Base-by-base conservation (phyloP, 106 monocot species). In the Dioscorea alata region DNA sequence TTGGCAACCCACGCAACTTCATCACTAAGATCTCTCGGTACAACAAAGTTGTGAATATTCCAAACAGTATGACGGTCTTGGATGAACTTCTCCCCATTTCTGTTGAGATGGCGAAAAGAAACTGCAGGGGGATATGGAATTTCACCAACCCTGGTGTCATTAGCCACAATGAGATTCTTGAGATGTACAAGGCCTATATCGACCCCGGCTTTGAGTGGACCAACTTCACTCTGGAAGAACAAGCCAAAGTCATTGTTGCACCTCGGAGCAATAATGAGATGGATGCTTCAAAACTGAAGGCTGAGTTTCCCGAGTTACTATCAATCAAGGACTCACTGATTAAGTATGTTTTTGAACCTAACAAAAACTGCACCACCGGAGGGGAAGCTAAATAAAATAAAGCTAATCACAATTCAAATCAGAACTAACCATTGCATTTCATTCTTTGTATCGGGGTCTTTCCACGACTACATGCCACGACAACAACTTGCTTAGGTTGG, bases 1-100 rank as follows among this genome's bases (percentile, higher is more conserved):
- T 82, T 15, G 63, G 13, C 49, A 82, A 54, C 19, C 54, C 54
- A 4, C 54, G 54, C 18, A 54, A 54, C 19, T 54, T 54, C 13
- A 54, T 54, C 1, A 54, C 54, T 16, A 54, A 54, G 13, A 54
- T 54, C 15, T 16, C 54, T 54, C 54, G 54, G 15, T 54, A 54
- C 54, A 19, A 54, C 19, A 54, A 54, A 19, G 54, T 54, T 54
- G 54, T 54, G 12, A 54, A 54, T 19, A 54, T 54, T 4, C 54
- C 54, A 18, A 54, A 54, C 54, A 54, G 54, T 19, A 54, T 54
- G 54, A 54, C 54, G 18, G 54, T 54, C 8, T 54, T 54, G 54
- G 54, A 54, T 54, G 54, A 54, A 19, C 54, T 54, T 18, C 19
- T 54, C 18, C 54, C 54, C 19, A 54, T 54, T 18, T 54, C 54